Evolutionary conservation across 2,329 filamentous ascomycete species (phyloP).

Genomic region (Fusarium multiceps): DNA sequence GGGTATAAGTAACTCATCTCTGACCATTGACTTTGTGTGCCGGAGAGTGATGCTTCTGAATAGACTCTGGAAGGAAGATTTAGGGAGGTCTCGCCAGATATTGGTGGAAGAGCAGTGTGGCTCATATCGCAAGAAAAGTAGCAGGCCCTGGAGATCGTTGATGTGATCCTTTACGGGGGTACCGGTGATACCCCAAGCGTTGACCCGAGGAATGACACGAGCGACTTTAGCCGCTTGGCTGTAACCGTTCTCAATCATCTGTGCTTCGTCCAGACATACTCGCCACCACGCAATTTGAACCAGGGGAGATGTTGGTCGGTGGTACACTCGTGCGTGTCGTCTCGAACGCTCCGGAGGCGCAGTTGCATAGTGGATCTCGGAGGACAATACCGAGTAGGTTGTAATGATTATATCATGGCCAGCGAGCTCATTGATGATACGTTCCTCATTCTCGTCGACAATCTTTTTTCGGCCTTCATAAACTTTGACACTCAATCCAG

Average conservation of each 20-base stretch:
- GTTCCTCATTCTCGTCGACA: slow-evolving; percentile 51
- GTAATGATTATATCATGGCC: slow-evolving; percentile 70
- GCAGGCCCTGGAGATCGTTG: slow-evolving; percentile 79
- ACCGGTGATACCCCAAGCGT: slow-evolving; percentile 90
- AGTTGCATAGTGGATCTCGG: slow-evolving; percentile 81
- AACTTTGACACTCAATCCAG: slow-evolving; percentile 64
- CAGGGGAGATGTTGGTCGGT: slow-evolving; percentile 77
- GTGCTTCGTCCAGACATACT: slow-evolving; percentile 80
- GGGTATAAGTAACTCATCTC: slow-evolving; percentile 82
- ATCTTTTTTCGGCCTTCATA: slow-evolving; percentile 64
- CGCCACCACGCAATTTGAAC: slow-evolving; percentile 90
- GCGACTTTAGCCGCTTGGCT: slow-evolving; percentile 86
- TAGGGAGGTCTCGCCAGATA: slow-evolving; percentile 73
- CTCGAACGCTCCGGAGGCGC: slow-evolving; percentile 75
- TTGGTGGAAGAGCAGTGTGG: slow-evolving; percentile 75
- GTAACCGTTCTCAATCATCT: slow-evolving; percentile 93
- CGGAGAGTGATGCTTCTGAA: slow-evolving; percentile 80
- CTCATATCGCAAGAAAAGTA: slow-evolving; percentile 83
- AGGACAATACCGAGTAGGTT: slow-evolving; percentile 76
- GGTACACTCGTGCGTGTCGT: slow-evolving; percentile 73
- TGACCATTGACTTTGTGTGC: slow-evolving; percentile 85
- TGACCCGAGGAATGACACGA: slow-evolving; percentile 80
- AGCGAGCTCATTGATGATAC: slow-evolving; percentile 59
- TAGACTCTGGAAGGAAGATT: slow-evolving; percentile 72
- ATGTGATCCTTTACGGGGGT: slow-evolving; percentile 88